Evolutionary conservation across 106 monocot species (phyloP), one percentile per base, ranked within the genome.

Genomic region (Dendrobium huoshanense): DNA sequence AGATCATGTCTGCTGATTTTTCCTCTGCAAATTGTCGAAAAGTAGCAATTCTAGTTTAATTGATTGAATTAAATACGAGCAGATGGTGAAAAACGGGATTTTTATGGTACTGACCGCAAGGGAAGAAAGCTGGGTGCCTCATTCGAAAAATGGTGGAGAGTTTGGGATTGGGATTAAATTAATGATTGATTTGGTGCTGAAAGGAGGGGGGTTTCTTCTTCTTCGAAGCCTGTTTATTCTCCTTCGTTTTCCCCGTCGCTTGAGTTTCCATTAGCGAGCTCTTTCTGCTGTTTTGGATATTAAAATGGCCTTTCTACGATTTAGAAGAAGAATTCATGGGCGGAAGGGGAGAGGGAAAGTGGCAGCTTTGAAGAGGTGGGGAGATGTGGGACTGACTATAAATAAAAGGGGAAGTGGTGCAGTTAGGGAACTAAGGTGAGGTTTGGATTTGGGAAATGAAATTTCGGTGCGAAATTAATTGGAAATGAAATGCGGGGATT

Each of bases 121-220:
- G 47, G 19, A 80, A 80, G 72, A 80, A 83, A 44, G 68, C 37
- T 72, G 80, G 88, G 20, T 85, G 84, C 80, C 88, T 90, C 90
- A 90, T 90, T 8, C 25, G 74, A 75, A 44, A 10, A 13, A 43
- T 75, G 43, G n/a, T 22, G 7, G 29, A 61, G 22, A 61, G 61
- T 61, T n/a, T n/a, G 1, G 22, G 61, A 61, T 61, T 61, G 20
- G 22, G 1, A 22, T 65, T 9, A 9, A 25, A 65, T 10, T 65
- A 65, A 24, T n/a, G 25, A 24, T 25, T 65, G 64, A 24, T 25
- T n/a, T 65, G 10, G 64, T 65, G 64, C 64, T 3, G 7, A n/a
- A 22, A 65, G n/a, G 1, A 65, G 64, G 25, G 25, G n/a, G 64
- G 25, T 65, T 65, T 24, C 41, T 75, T 75, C n/a, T 25, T 20